Evolutionary conservation across 441 rosid genomes (phyloP).

Genomic region (Rhodomyrtus psidioides): DNA sequence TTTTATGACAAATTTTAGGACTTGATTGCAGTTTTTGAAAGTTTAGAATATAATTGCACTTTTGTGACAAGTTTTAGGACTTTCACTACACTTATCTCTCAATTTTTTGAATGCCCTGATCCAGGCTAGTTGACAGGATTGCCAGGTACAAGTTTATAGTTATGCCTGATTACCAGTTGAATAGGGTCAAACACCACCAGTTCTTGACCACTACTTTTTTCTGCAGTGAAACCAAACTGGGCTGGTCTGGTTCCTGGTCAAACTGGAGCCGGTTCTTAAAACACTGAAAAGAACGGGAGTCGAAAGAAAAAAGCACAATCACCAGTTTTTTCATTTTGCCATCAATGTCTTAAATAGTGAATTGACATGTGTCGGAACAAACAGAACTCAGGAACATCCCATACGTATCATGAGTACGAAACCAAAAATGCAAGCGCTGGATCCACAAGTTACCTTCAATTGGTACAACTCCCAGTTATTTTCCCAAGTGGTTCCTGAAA

Average conservation of each 20-base stretch:
- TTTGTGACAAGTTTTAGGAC: too few relatives aligned
- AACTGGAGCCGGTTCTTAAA: not conserved
- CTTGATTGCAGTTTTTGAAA: too few relatives aligned
- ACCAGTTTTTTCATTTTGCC: not conserved
- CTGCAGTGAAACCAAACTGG: not conserved
- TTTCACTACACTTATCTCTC: not conserved
- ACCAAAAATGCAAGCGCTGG: not conserved
- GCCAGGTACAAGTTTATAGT: not conserved
- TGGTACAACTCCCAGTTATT: constrained; percentile 36
- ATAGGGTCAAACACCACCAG: not conserved
- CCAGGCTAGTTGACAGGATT: not conserved
- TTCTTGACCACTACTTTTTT: not conserved
- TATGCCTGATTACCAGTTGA: not conserved
- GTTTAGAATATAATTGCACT: too few relatives aligned
- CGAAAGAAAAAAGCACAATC: not conserved
- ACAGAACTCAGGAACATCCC: not conserved
- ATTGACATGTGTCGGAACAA: not conserved
- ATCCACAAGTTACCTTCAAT: not conserved
- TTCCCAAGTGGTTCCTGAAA: constrained; percentile 35
- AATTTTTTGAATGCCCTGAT: not conserved
- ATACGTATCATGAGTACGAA: not conserved
- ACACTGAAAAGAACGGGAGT: not conserved
- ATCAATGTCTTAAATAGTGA: not conserved
- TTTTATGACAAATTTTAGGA: too few relatives aligned
- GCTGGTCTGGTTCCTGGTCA: not conserved